Evolutionary conservation across 1,139 yeast genomes (phyloP).

Genomic region (Yamadazyma membranifaciens): DNA sequence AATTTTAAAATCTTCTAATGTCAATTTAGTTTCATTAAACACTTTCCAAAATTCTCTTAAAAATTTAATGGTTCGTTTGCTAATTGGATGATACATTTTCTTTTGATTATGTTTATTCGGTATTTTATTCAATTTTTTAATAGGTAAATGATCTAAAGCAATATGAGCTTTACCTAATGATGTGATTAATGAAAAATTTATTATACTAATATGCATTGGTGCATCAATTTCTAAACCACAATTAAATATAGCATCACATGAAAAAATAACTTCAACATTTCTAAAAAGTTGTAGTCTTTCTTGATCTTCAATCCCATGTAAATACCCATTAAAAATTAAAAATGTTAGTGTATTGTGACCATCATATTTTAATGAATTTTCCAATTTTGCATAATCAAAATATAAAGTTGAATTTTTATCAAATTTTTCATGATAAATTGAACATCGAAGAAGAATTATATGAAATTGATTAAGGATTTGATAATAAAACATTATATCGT

Average conservation of each 20-base stretch:
- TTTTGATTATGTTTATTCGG: slow-evolving; percentile 1
- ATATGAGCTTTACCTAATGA: slow-evolving; percentile 27
- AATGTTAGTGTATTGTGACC: slow-evolving; percentile 23
- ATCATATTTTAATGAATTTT: slow-evolving; percentile 19
- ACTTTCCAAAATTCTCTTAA: slow-evolving; percentile 14
- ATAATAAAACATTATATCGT: slow-evolving; percentile 18
- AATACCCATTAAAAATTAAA: slow-evolving; percentile 30
- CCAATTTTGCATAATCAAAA: slow-evolving; percentile 33
- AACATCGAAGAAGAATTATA: slow-evolving; percentile 27
- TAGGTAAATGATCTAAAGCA: slow-evolving; percentile 23
- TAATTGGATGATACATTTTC: slow-evolving; percentile 12
- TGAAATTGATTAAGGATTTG: slow-evolving; percentile 31
- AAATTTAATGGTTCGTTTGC: slow-evolving; percentile 6
- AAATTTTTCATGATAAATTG: slow-evolving; percentile 15
- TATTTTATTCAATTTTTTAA: slow-evolving; percentile 4
- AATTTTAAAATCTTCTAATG: slow-evolving; percentile 33
- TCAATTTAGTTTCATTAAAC: slow-evolving; percentile 19
- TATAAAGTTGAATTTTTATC: slow-evolving; percentile 10
- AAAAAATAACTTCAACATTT: slow-evolving; percentile 29
- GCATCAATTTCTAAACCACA: slow-evolving; percentile 17
- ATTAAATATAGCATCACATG: slow-evolving; percentile 24
- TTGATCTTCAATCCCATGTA: slow-evolving; percentile 20
- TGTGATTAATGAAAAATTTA: slow-evolving; percentile 19
- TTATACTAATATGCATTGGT: slow-evolving; percentile 14
- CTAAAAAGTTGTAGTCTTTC: slow-evolving; percentile 26